Evolutionary conservation across 2,329 filamentous ascomycete genomes (phyloP).

Genomic region (Phialophora tarda): DNA sequence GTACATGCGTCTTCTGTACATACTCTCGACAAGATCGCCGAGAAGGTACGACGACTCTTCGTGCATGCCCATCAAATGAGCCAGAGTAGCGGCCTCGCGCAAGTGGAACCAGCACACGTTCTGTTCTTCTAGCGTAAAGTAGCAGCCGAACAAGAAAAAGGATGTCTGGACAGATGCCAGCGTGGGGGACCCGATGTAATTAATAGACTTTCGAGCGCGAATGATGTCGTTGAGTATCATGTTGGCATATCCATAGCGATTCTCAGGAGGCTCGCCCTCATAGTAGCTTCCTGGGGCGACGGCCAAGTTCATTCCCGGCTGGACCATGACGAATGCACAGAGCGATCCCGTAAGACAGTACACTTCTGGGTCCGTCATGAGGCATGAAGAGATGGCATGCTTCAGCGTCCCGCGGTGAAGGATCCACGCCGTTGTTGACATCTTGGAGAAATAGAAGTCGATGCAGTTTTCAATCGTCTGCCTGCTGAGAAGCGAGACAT

Average conservation of each 20-base stretch:
- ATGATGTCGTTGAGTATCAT: slow-evolving; percentile 71
- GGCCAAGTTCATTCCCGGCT: slow-evolving; percentile 50
- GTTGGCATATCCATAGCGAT: slow-evolving; percentile 66
- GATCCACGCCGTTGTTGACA: slow-evolving; percentile 54
- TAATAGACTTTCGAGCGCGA: slow-evolving; percentile 49
- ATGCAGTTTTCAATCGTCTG: slow-evolving; percentile 71
- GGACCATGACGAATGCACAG: slow-evolving; percentile 54
- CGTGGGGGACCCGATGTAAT: slow-evolving; percentile 50
- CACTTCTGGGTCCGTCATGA: slow-evolving; percentile 51
- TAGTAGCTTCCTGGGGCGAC: slow-evolving; percentile 64
- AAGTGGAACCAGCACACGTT: slow-evolving; percentile 80
- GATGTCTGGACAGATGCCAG: slow-evolving; percentile 65
- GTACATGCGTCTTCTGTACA: slow-evolving; percentile 69
- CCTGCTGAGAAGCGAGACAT: slow-evolving; percentile 64
- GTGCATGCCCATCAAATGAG: slow-evolving; percentile 51
- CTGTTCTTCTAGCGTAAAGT: slow-evolving; percentile 73
- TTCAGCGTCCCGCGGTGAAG: slow-evolving; percentile 46
- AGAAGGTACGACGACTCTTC: slow-evolving; percentile 60
- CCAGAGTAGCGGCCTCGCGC: slow-evolving; percentile 75
- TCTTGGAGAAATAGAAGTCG: slow-evolving; percentile 71
- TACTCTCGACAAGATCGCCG: slow-evolving; percentile 64
- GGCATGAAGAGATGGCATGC: slow-evolving; percentile 40
- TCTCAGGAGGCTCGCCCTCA: slow-evolving; percentile 59
- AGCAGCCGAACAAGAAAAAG: slow-evolving; percentile 76
- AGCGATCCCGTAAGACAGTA: slow-evolving; percentile 52